Evolutionary conservation across 306 rosid species (phyloP), one percentile per base, ranked within the genome.

Genomic region (Lablab purpureus): DNA sequence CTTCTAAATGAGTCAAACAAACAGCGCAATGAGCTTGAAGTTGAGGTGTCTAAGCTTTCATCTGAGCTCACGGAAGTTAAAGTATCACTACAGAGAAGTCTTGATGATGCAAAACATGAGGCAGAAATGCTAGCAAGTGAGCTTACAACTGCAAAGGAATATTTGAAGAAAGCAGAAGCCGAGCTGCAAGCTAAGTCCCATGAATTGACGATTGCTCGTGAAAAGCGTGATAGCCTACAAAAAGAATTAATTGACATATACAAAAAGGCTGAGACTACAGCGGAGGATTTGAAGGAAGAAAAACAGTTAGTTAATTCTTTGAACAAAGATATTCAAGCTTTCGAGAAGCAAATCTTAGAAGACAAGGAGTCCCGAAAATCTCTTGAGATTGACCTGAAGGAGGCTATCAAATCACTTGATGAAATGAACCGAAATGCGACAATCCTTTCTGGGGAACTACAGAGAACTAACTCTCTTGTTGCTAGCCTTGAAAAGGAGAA

Each of bases 321-420:
- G 68, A 85, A 68, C 63, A 87, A 84, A 76, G 91, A 89, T 27
- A 52, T 90, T 8, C 81, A 84, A 50, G 72, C 88, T 52, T 67
- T 93, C 83, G 90, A 93, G 88, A 88, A 80, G 85, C 94, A 91
- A 82, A 85, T 87, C 43, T 73, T 67, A 34, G 80, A 80, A 21
- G 94, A 91, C 83, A 90, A 71, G 75, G 94, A 90, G 62, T 83
- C 87, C 10, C 86, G 75, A 2, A 90, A 47, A 78, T 78, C 89
- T 73, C 87, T 93, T 30, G 92, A 95, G 79, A 78, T 27, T 71
- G 96, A 91, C 84, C 78, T 93, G 71, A 96, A 88, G 83, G 89
- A 90, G 83, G 91, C 96, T 34, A 90, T 90, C 45, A 87, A 81
- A 72, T 87, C 99, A 55, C 92, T 95, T 5, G 99, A 95, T 62